Evolutionary conservation across 108 stramenopile genomes (phyloP).

Genomic region (Cyclostephanos tholiformis): DNA sequence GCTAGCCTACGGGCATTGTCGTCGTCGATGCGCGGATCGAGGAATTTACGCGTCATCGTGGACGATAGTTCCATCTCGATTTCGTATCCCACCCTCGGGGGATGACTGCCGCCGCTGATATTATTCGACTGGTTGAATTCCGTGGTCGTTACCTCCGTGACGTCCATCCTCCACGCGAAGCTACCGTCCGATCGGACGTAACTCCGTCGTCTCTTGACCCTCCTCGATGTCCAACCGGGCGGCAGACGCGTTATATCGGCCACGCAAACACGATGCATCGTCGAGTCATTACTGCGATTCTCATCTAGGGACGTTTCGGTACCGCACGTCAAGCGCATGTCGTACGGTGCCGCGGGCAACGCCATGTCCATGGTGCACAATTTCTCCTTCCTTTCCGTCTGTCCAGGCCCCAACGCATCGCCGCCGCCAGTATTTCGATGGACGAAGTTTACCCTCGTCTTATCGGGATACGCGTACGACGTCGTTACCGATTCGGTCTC

Average conservation of each 20-base stretch:
- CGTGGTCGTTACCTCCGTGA: slow-evolving; percentile 81
- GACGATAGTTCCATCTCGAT: slow-evolving; percentile 82
- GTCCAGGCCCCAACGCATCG: slow-evolving; percentile 41
- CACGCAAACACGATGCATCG: neutral
- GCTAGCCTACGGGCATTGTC: slow-evolving; percentile 50
- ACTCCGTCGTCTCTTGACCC: slow-evolving; percentile 81
- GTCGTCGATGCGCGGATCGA: slow-evolving; percentile 56
- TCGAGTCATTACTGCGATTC: slow-evolving; percentile 2
- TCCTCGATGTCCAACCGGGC: slow-evolving; percentile 61
- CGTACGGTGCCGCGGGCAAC: slow-evolving; percentile 80
- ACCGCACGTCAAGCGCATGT: slow-evolving; percentile 68
- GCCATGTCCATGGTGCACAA: slow-evolving; percentile 64
- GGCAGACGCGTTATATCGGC: slow-evolving; percentile 29
- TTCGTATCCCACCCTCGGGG: slow-evolving; percentile 64
- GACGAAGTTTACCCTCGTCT: slow-evolving; percentile 67
- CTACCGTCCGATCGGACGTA: slow-evolving; percentile 71
- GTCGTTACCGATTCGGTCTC: slow-evolving; percentile 76
- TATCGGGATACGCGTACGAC: slow-evolving; percentile 68
- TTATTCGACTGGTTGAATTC: too few species aligned
- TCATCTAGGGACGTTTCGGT: slow-evolving; percentile 68
- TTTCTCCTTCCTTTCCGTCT: slow-evolving; percentile 83
- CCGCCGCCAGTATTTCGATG: slow-evolving; percentile 35
- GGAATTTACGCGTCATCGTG: slow-evolving; percentile 57
- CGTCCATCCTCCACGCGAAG: slow-evolving; percentile 89
- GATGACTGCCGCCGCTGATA: slow-evolving; percentile 4